Base-by-base conservation (phyloP, 202 grass and related monocot species). In the Dendrocalamus latiflorus region DNA sequence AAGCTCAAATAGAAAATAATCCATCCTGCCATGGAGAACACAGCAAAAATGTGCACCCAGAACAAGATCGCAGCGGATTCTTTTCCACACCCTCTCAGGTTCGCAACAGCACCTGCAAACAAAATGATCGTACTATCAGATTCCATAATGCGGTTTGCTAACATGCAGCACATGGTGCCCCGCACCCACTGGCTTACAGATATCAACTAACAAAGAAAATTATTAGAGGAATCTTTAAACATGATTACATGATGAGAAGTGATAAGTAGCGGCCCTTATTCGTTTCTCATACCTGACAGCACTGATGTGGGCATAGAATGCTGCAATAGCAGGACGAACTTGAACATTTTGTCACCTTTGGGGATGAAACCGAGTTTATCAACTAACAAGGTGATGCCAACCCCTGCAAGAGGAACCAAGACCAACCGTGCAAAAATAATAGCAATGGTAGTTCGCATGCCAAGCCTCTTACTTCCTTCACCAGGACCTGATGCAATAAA, bases 1-100 rank as follows among this genome's bases (percentile, higher is more conserved):
- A 99, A 69, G 37, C 42, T 82, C 75, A 99, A 65, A 72, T 82
- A 99, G 43, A 99, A 78, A 79, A 88, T 74, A 69, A 96, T 96
- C 96, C 96, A 99, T 82, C 93, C 96, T 21, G 93, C 83, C 91
- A 99, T 99, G 21, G 96, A 92, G 55, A 99, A 91, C 10, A 99
- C 84, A 16, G 96, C 96, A 95, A 96, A 99, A 78, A 99, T 96
- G 78, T 99, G 96, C 54, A 99, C 96, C 96, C 96, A 99, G 77
- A 99, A 99, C 74, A 99, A 83, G 75, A 99, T 90, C 60, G 96
- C 86, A 33, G 96, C 93, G 4, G 96, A 91, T 86, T 99, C 96
- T 88, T 99, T 99, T 47, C 96, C 96, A 53, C 96, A 99, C 26
- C 96, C 96, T 87, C 93, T 93, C 34, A 99, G 76, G 82, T 88